Percentiles rank a stretch among this genome's conserved stretches.
phyloP scores from a whole-genome alignment of 192 early-diverging fungal species.

The Umbelopsis ramanniana region DNA sequence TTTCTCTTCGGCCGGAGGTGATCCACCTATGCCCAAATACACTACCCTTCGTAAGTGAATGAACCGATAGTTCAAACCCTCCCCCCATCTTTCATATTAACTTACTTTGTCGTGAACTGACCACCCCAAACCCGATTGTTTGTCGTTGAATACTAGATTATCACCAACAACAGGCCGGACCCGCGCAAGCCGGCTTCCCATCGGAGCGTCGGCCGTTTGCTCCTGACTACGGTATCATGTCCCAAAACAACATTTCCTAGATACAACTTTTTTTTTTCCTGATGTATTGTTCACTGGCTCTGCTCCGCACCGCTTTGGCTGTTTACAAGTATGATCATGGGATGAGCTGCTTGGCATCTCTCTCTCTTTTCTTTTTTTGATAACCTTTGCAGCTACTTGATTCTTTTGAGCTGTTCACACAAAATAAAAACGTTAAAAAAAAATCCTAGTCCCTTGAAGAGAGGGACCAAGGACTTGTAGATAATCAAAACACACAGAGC shows the following conservation, averaged over 20 bases:
- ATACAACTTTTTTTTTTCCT: background rate
- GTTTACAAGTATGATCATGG: background rate
- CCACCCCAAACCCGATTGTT: slow-evolving; percentile 8
- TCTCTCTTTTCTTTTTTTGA: background rate
- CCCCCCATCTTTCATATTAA: too few species aligned
- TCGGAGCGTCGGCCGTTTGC: background rate
- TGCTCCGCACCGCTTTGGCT: background rate
- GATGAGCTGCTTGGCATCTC: background rate
- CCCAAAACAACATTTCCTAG: background rate
- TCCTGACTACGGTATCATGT: slow-evolving; percentile 5
- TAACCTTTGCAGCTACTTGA: background rate
- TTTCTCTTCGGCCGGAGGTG: background rate
- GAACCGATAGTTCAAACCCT: too few species aligned
- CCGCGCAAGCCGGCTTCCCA: slow-evolving; percentile 18
- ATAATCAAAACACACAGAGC: slow-evolving; percentile 10
- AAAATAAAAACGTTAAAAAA: background rate
- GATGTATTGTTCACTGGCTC: background rate
- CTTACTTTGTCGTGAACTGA: background rate
- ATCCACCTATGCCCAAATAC: slow-evolving; percentile 5
- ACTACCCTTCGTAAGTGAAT: slow-evolving; percentile 11
- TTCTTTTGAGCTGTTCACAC: background rate
- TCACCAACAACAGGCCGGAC: slow-evolving; percentile 10
- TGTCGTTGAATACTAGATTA: slow-evolving; percentile 10
- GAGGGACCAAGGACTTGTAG: slow-evolving; percentile 2
- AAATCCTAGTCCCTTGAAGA: background rate